Percentiles rank a stretch among this genome's conserved stretches.
These are phyloP conservation scores for Suhomyces canberraensis DNA, from an alignment of 805 yeast species.

Conservation along the genomic window DNA sequence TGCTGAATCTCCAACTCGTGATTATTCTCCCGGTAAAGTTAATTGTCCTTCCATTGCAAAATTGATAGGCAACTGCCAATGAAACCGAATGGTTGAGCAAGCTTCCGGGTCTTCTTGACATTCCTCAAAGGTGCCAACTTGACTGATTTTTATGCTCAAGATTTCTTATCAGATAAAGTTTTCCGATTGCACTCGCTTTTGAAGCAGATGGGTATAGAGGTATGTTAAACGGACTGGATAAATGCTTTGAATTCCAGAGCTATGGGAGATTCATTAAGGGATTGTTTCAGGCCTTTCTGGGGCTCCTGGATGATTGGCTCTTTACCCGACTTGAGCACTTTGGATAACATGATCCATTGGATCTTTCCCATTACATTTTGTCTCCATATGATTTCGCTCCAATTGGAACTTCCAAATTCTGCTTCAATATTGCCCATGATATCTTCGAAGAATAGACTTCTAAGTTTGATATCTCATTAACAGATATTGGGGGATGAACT, in stretches of 20 bases:
- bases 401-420: constrained; percentile 26
- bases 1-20: not conserved
- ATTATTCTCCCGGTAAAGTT: constrained; percentile 13
- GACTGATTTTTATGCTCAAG: constrained; percentile 10
- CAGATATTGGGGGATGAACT: constrained; percentile 42
- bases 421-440: constrained; percentile 30
- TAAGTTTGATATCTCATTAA: constrained; percentile 31
- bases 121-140: constrained; percentile 7
- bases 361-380: constrained; percentile 14
- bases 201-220: constrained; percentile 41
- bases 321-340: constrained; percentile 17
- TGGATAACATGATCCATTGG: constrained; percentile 19
- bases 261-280: constrained; percentile 31
- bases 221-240: constrained; percentile 81
- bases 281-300: constrained; percentile 39
- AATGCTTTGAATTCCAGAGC: constrained; percentile 73
- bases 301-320: constrained; percentile 40
- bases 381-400: constrained; percentile 9
- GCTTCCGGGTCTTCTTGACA: constrained; percentile 4
- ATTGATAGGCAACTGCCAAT: constrained; percentile 1
- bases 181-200: constrained; percentile 33
- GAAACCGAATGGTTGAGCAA: constrained; percentile 9
- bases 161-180: constrained; percentile 9
- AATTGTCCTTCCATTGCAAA: constrained; percentile 6
- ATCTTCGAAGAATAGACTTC: constrained; percentile 27